phyloP scores from a whole-genome alignment of 1,284 basidiomycete genomes.

The Tylopilus microsporus region DNA sequence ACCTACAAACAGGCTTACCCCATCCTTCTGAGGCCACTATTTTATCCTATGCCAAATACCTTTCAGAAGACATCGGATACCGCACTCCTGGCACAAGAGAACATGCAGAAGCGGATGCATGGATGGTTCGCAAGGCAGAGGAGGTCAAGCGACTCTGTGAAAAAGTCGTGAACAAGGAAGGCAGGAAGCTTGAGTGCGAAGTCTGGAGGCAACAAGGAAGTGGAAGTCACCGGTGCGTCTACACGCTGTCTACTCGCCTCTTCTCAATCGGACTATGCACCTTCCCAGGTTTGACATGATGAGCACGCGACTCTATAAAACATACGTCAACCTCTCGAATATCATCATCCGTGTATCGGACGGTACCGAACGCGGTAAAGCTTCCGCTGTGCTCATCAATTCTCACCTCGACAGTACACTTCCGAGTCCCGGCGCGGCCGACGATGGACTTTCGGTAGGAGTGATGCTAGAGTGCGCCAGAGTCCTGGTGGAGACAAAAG shows the following conservation, averaged over 20 bases:
- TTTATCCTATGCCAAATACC: constrained; percentile 54
- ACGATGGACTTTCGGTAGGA: constrained; percentile 83
- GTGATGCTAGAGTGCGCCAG: constrained; percentile 90
- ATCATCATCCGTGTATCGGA: constrained; percentile 86
- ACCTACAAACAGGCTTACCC: constrained; percentile 54
- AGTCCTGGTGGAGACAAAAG: constrained; percentile 70
- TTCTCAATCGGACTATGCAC: background rate
- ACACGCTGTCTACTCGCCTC: no score
- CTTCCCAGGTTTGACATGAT: constrained; percentile 75
- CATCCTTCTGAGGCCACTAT: constrained; percentile 70
- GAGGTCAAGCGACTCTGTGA: constrained; percentile 61
- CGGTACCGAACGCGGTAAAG: constrained; percentile 67
- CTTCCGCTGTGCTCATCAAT: constrained; percentile 84
- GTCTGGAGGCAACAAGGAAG: constrained; percentile 83
- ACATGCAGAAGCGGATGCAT: constrained; percentile 81
- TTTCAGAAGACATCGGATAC: constrained; percentile 85
- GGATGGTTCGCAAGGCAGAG: constrained; percentile 70
- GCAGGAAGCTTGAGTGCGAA: constrained; percentile 73
- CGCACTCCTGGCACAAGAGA: constrained; percentile 89
- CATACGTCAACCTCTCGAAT: constrained; percentile 85
- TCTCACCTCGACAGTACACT: constrained; percentile 85
- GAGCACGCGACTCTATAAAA: constrained; percentile 82
- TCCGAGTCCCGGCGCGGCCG: constrained; percentile 80
- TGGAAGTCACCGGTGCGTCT: constrained; percentile 73
- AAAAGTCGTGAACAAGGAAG: constrained; percentile 41